Percentiles rank a stretch among this genome's conserved stretches.
Conservation (phyloP, 306 rosid genomes). For the Quercus cerris region DNA sequence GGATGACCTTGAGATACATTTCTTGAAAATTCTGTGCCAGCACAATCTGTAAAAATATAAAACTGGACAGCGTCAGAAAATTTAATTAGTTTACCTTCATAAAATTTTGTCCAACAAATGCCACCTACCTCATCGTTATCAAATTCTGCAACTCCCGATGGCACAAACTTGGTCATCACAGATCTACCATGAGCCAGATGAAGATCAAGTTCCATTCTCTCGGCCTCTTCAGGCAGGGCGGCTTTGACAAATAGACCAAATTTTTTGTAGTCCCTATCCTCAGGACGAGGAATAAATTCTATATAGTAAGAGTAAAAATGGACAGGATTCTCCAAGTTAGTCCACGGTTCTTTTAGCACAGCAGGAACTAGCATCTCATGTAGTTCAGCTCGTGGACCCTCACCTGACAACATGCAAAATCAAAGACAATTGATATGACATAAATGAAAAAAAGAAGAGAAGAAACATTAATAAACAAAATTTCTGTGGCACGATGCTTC, state of each 20-base stretch:
- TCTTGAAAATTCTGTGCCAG: constrained; percentile 82
- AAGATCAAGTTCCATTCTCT: too few species aligned
- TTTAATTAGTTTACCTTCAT: too few species aligned
- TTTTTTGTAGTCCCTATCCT: too few species aligned
- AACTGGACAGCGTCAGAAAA: constrained; percentile 1
- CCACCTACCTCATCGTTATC: too few species aligned
- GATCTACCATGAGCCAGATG: too few species aligned
- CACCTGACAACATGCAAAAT: constrained; percentile 45
- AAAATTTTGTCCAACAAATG: too few species aligned
- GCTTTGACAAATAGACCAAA: too few species aligned
- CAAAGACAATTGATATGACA: constrained; percentile 14
- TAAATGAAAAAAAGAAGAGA: constrained; percentile 14
- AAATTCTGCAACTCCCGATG: too few species aligned
- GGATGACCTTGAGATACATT: constrained; percentile 85
- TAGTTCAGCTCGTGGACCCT: constrained; percentile 54
- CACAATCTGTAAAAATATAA: constrained; percentile 52
- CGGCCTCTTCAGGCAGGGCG: too few species aligned
- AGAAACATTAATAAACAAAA: constrained; percentile 16
- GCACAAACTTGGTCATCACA: too few species aligned
- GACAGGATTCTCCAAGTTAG: constrained; percentile 27
- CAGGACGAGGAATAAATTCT: constrained; percentile 64
- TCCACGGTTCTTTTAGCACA: constrained; percentile 54
- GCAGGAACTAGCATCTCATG: constrained; percentile 80
- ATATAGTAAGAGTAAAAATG: constrained; percentile 61
- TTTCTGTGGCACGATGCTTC: constrained; percentile 1